Base-by-base conservation (phyloP, 179 eudicot species). In the Gypsophila paniculata region DNA sequence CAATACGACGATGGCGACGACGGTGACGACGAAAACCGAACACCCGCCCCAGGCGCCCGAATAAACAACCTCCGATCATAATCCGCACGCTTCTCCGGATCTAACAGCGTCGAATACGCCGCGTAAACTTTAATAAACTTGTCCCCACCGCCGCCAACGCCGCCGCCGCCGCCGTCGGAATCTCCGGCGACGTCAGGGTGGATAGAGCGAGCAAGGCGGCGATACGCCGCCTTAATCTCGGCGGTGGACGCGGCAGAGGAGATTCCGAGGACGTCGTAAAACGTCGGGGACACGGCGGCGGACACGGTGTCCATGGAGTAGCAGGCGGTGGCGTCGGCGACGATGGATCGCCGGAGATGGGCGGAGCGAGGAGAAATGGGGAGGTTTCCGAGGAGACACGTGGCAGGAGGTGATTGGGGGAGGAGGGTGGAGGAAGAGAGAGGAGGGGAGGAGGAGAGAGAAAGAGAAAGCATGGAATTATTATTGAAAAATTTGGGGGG, bases 201-300 rank as follows among this genome's bases (percentile, higher is more conserved):
- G 69, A 77, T 85, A 6, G 72, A 82, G 66, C 90, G 77, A 0
- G 88, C 95, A 6, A 85, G 80, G 14, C 76, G 78, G 32, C 95
- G 76, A 75, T 91, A 91, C 25, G 92, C 95, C 21, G 86, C 70
- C 74, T 89, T 91, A 83, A 91, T 86, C 32, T 89, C 95, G 4
- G 74, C 76, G 44, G 42, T 29, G 7, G 87, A 55, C 23, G 97
- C 92, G 12, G 75, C 85, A 60, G 39, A 38, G 0, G 86, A 68
- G 26, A 91, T 74, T 12, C 90, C 83, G 44, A 91, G 80, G 6
- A 86, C 80, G n/a, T 87, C 88, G 82, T 91, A 91, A 13, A 86
- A 74, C 7, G 93, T 83, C 22, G 81, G 55, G 5, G 54, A 36
- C 2, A 80, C 61, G 71, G n/a, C 22, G 21, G 17, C 10, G 14